phyloP scores from a whole-genome alignment of 768 basidiomycete genomes.

The Tubosaeta sp. region DNA sequence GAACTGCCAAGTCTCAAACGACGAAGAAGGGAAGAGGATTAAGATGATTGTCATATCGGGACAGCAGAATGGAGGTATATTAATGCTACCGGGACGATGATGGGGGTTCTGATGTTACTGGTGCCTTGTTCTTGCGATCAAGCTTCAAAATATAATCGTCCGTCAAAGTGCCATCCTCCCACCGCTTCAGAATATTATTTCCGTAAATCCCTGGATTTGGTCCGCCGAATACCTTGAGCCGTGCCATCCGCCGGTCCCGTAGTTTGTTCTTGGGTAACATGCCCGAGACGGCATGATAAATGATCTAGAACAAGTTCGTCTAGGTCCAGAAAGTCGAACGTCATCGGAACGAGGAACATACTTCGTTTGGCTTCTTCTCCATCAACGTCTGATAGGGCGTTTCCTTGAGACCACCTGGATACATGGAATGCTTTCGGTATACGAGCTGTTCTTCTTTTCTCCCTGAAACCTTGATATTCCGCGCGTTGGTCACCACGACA shows the following conservation, averaged over 20 bases:
- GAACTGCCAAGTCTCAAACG: constrained; percentile 7
- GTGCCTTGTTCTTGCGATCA: constrained; percentile 17
- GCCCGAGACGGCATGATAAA: constrained; percentile 91
- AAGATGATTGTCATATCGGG: background rate
- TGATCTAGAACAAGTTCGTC: constrained; percentile 55
- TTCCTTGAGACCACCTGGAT: constrained; percentile 90
- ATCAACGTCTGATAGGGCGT: constrained; percentile 82
- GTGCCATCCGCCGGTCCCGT: constrained; percentile 79
- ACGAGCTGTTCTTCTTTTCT: constrained; percentile 83
- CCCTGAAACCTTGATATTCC: constrained; percentile 81
- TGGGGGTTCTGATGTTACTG: background rate
- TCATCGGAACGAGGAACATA: constrained; percentile 34
- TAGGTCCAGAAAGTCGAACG: background rate
- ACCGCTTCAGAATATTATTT: constrained; percentile 73
- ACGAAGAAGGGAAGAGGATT: background rate
- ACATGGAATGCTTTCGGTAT: constrained; percentile 90
- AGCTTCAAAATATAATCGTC: constrained; percentile 30
- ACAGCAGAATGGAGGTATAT: constrained; percentile 6
- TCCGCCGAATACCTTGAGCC: constrained; percentile 85
- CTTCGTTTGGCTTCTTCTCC: constrained; percentile 84
- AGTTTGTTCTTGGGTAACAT: constrained; percentile 99
- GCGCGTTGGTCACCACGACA: constrained; percentile 89
- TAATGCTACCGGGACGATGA: constrained; percentile 10
- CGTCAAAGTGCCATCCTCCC: constrained; percentile 75
- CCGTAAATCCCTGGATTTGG: constrained; percentile 73